Base-by-base conservation (phyloP, 148 eudicot species). In the Rhododendron molle region DNA sequence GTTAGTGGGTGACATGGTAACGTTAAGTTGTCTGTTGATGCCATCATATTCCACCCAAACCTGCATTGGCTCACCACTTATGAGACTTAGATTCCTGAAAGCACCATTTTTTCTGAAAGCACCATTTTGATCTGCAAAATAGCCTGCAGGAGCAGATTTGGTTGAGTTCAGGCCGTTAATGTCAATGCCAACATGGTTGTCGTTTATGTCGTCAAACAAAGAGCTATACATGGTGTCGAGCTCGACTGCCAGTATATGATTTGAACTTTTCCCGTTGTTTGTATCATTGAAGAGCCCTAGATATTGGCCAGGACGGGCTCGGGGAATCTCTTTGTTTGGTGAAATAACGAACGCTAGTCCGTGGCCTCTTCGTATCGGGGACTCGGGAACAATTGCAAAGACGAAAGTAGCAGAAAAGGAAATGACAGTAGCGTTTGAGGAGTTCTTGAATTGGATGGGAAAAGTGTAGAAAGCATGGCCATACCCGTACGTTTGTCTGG, bases 401-500 rank as follows among this genome's bases (percentile, higher is more conserved):
- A 78, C 5, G 54, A 43, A 78, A n/a, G 54, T 78, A 44, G 81
- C 44, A 0, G 81, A 78, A 28, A 78, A 78, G 52, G 81, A 78
- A 28, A 10, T 1, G 54, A 44, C 81, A 44, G 34, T 78, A n/a
- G 52, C 81, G 12, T 44, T 78, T 46, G 34, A 4, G 34, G 50
- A n/a, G 18, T 44, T 78, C 20, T 78, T 78, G 81, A 78, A 78
- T 46, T 78, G 81, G 34, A 78, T 12, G 5, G 81, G 54, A n/a
- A n/a, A 12, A 7, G 12, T 43, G 56, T 46, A 78, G 56, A 78
- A 46, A 46, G 8, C 56, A 30, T 44, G 54, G 16, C 54, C 52
- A 0, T 0, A 0, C 16, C 6, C 43, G 7, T 40, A 5, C 5
- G 0, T 0, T 46, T 12, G 56, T 15, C 0, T 0, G 40, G 6